Evolutionary conservation across 1,284 basidiomycete species (phyloP), one percentile per base, ranked within the genome.

Genomic region (Leccinum fallax): DNA sequence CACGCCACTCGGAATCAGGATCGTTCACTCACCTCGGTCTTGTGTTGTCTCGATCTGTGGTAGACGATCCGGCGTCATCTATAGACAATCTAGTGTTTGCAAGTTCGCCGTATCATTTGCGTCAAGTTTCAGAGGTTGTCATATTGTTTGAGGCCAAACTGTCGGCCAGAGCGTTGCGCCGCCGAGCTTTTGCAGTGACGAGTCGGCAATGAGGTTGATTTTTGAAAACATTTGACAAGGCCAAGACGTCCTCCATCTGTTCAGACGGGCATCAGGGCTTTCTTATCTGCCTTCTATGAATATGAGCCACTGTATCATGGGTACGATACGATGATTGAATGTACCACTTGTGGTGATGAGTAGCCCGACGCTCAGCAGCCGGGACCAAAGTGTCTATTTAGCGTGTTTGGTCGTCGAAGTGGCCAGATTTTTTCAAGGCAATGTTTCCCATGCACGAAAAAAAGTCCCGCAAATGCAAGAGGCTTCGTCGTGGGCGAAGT

Each of bases 1-100:
- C 43, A 13, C 28, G 19, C 48, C 11, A 21, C 43, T 34, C 10
- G 16, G 7, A 21, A 34, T 32, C 10, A 34, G 30, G 36, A 19
- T 4, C 28, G 32, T 59, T 63, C 40, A 36, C 53, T 54, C 61
- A 59, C 26, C 48, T 36, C 40, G 40, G 40, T 43, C 40, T 43
- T 43, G 40, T 19, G 40, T 40, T 9, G 38, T 40, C 38, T 40
- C 9, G 38, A 10, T 40, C 38, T 15, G 38, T n/a, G 16, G 38
- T n/a, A 10, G 9, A 40, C 38, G 38, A 15, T 24, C 21, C 26
- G 10, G 26, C 8, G 2, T 28, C 16, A 30, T 8, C 26, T 28
- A 10, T 52, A 11, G 5, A 28, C 2, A 49, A 24, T 15, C 21
- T 8, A 13, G 48, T 16, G 15, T 49, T 48, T 24, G 21, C 46